These are phyloP conservation scores for Lentinula novae-zelandiae DNA, from an alignment of 1,284 basidiomycete genomes.

Conservation along the genomic window DNA sequence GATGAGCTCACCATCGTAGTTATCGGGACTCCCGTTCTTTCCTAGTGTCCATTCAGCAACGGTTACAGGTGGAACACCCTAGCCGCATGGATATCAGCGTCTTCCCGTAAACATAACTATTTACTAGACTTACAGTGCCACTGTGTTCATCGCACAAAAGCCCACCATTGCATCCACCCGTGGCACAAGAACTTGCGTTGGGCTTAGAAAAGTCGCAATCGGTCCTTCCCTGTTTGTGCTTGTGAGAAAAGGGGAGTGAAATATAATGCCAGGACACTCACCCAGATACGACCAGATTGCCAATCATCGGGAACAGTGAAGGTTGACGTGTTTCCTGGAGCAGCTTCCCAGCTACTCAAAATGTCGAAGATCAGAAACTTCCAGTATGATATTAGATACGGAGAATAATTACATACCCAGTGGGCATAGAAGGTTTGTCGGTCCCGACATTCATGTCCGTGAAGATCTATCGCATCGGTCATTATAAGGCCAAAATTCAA, in stretches of 20 bases:
- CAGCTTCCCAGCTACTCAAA: conserved; percentile 38
- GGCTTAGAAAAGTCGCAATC: conserved; percentile 47
- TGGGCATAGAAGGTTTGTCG: conserved; percentile 16
- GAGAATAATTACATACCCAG: conserved; percentile 14
- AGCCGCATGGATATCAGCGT: background rate
- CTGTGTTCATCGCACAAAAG: background rate
- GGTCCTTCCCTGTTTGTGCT: conserved; percentile 36
- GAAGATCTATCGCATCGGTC: conserved; percentile 15
- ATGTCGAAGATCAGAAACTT: background rate
- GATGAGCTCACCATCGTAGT: conserved; percentile 38
- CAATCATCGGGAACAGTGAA: conserved; percentile 47
- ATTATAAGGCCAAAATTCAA: background rate
- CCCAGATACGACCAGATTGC: conserved; percentile 49
- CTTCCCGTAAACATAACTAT: background rate
- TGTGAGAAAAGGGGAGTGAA: background rate
- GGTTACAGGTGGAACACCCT: conserved; percentile 45
- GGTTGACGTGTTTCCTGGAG: conserved; percentile 28
- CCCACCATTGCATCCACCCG: conserved; percentile 57
- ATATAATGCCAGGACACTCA: conserved; percentile 15
- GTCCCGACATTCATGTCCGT: conserved; percentile 17
- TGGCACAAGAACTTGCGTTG: conserved; percentile 50
- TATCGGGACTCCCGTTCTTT: conserved; percentile 32
- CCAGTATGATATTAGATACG: conserved; percentile 3
- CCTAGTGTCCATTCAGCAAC: conserved; percentile 56
- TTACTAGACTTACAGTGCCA: background rate